Conservation (phyloP, 495 filamentous ascomycete species). For the Penicillium pulvis region DNA sequence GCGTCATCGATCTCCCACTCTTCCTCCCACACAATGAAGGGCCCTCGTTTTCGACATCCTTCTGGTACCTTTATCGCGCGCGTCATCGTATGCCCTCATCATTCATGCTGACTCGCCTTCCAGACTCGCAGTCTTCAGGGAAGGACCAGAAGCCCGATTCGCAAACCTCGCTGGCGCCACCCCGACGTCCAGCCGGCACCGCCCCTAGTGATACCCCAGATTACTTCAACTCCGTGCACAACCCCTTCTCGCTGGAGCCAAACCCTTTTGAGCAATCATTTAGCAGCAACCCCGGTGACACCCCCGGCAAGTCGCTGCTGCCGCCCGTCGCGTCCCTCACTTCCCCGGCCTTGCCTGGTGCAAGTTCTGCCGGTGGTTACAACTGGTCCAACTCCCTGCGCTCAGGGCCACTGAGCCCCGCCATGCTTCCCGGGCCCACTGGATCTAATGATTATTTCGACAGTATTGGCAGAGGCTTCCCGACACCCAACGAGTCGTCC, state of each 20-base stretch:
- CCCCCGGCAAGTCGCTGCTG: conserved; percentile 85
- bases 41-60: conserved; percentile 23
- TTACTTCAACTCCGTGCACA: conserved; percentile 71
- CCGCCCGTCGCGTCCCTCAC: conserved; percentile 90
- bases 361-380: conserved; percentile 62
- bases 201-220: conserved; percentile 64
- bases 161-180: conserved; percentile 68
- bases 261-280: conserved; percentile 98
- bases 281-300: conserved; percentile 67
- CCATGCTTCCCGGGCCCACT: conserved; percentile 90
- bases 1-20: conserved; percentile 41
- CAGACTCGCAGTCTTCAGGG: conserved; percentile 46
- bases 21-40: conserved; percentile 28
- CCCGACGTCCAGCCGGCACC: conserved; percentile 69
- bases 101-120: conserved; percentile 29
- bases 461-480: conserved; percentile 80
- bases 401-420: conserved; percentile 91
- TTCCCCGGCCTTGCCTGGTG: conserved; percentile 81
- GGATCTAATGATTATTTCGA: conserved; percentile 78
- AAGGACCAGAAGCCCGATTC: conserved; percentile 45
- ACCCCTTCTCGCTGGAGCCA: conserved; percentile 75
- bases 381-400: conserved; percentile 87
- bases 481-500: conserved; percentile 97
- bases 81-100: conserved; percentile 18
- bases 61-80: conserved; percentile 30